These are phyloP conservation scores for Capsicum pubescens DNA, from an alignment of 257 asterid genomes.

Conservation along the genomic window DNA sequence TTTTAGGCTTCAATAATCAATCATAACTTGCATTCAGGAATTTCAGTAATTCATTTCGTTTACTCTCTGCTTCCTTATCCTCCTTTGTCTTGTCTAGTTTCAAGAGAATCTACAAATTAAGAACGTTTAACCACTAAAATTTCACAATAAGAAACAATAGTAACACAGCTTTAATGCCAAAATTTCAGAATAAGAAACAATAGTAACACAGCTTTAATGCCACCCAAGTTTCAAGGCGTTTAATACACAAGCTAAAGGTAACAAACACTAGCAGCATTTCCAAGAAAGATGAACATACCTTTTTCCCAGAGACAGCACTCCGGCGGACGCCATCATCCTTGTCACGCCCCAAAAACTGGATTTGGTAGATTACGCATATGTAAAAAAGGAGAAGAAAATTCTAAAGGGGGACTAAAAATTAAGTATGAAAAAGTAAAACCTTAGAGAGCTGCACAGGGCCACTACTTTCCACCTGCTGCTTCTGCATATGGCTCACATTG, in stretches of 20 bases:
- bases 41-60: conserved; percentile 82
- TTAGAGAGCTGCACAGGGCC: conserved; percentile 98
- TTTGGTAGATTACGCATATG: conserved; percentile 27
- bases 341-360: conserved; percentile 81
- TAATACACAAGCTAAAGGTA: conserved; percentile 25
- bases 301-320: conserved; percentile 97
- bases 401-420: not conserved
- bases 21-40: conserved; percentile 97
- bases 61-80: conserved; percentile 91
- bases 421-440: conserved; percentile 45
- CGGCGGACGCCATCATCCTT: conserved; percentile 91
- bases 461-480: conserved; percentile 73
- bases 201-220: not conserved
- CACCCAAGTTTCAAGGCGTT: conserved; percentile 24
- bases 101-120: conserved; percentile 64
- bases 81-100: conserved; percentile 95
- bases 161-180: not conserved
- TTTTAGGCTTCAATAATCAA: conserved; percentile 44
- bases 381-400: conserved; percentile 19
- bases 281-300: conserved; percentile 49
- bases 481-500: conserved; percentile 86
- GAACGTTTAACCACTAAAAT: conserved; percentile 1
- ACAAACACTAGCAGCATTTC: not conserved
- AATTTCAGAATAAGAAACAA: not conserved
- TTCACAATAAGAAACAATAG: not conserved